Evolutionary conservation across 2,329 filamentous ascomycete genomes (phyloP).

Genomic region (Clonostachys rhizophaga): DNA sequence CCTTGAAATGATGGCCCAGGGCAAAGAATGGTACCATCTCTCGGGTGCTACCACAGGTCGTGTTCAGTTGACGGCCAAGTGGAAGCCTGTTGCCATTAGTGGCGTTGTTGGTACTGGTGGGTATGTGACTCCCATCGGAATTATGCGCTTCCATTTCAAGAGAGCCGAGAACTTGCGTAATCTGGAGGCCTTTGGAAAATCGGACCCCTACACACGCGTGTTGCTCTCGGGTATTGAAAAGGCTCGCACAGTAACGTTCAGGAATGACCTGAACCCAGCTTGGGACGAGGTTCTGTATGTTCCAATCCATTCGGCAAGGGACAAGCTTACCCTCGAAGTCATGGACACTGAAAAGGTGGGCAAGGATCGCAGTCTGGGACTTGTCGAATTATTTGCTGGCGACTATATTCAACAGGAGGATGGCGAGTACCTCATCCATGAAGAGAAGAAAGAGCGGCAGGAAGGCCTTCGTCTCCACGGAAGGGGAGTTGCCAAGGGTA

Average conservation of each 20-base stretch:
- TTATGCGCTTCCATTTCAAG: constrained; percentile 91
- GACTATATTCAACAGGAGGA: constrained; percentile 79
- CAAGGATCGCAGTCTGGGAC: constrained; percentile 83
- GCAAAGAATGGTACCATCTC: constrained; percentile 94
- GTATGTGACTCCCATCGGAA: constrained; percentile 89
- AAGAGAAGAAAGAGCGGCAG: constrained; percentile 64
- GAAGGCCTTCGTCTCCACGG: constrained; percentile 71
- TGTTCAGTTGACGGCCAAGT: constrained; percentile 86
- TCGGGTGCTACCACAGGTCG: constrained; percentile 76
- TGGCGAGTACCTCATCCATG: constrained; percentile 77
- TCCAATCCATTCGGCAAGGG: constrained; percentile 78
- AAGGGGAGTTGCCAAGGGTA: constrained; percentile 72
- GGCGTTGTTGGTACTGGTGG: constrained; percentile 79
- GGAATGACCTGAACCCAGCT: constrained; percentile 91
- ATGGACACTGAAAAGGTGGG: constrained; percentile 95
- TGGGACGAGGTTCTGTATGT: constrained; percentile 97
- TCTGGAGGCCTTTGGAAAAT: constrained; percentile 92
- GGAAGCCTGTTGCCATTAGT: constrained; percentile 89
- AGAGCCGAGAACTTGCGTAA: constrained; percentile 81
- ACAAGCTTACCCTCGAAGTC: constrained; percentile 84
- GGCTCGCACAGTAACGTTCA: constrained; percentile 88
- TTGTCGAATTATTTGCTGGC: constrained; percentile 69
- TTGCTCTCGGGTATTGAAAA: constrained; percentile 87
- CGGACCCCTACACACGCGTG: constrained; percentile 88
- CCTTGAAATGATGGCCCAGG: constrained; percentile 84